Base-by-base conservation (phyloP, 768 basidiomycete genomes). In the Leccinum pellstonianum region DNA sequence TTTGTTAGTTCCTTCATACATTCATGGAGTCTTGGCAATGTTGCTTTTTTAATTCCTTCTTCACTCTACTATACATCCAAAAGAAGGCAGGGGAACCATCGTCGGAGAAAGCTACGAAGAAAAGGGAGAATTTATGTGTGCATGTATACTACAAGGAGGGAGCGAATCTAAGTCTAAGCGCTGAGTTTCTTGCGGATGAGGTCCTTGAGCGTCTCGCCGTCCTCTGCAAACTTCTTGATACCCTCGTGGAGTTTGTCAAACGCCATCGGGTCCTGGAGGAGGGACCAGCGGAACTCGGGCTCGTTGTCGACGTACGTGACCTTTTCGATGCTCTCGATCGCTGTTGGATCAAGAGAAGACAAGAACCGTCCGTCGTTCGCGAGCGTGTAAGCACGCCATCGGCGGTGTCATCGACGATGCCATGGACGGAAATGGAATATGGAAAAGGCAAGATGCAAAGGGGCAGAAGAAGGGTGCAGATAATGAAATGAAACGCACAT, bases 171-270 rank as follows among this genome's bases (percentile, higher is more conserved):
- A 10, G 4, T 41, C 53, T 57, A 73, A 29, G 66, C 72, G 14
- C 52, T 2, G 49, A 92, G 71, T 75, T 88, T 91, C 77, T 86
- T 64, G 76, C 81, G 86, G 74, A 99, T 81, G 64, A 92, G 73
- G 12, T 77, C 75, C 83, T 96, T 97, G 78, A 99, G 87, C 3
- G 91, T 86, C 72, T 86, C 83, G 59, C 93, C 94, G 70, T 98
- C 97, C 80, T 91, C 94, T 54, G 94, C 95, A 73, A 99, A 99
- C 78, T 96, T 97, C 81, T 87, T 88, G 81, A 99, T 97, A 69
- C 97, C 97, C 79, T 98, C 93, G 76, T 97, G 93, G 57, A 98
- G 82, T 81, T 98, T 98, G 76, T 98, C 96, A 73, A 94, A 96
- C n/a, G 96, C 95, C 95, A 98, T 97, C 72, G 83, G 78, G 77